Percentiles rank a stretch among this genome's conserved stretches.
Conservation (phyloP, 2,329 filamentous ascomycete genomes). For the Cryoendolithus antarcticus region DNA sequence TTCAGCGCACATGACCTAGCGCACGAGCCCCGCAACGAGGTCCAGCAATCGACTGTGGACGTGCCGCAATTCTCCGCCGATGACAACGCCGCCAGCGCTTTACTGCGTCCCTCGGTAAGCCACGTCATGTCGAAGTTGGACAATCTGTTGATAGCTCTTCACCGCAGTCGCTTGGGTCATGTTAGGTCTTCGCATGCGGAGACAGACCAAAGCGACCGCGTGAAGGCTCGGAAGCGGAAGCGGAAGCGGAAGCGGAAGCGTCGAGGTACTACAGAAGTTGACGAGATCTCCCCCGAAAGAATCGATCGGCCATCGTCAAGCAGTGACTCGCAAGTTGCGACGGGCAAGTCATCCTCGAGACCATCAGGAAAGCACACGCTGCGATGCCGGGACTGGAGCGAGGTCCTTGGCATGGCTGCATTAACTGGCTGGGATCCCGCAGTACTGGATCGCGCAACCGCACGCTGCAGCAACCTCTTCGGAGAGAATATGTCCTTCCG, state of each 20-base stretch:
- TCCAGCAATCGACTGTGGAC: no score
- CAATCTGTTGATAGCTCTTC: slow-evolving; percentile 54
- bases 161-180: slow-evolving; percentile 35
- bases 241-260: slow-evolving; percentile 4
- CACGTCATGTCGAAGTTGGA: slow-evolving; percentile 62
- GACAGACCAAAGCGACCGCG: neutral
- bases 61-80: no score
- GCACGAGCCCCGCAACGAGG: no score
- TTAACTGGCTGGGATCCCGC: slow-evolving; percentile 55
- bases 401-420: slow-evolving; percentile 67
- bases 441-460: slow-evolving; percentile 55
- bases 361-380: slow-evolving; percentile 11
- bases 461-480: slow-evolving; percentile 66
- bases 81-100: no score
- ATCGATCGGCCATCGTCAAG: slow-evolving; percentile 3
- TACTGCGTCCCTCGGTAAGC: slow-evolving; percentile 58
- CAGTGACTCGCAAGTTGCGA: no score
- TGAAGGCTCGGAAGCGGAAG: no score
- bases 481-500: slow-evolving; percentile 55
- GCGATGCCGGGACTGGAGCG: slow-evolving; percentile 65
- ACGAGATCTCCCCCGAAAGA: no score
- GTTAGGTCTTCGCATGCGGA: neutral
- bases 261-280: no score
- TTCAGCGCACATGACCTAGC: no score
- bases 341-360: no score